A percentile compares a stretch with the other conserved stretches of the same genome.
phyloP scores from a whole-genome alignment of 108 stramenopile species.

The Cyclotella distinguenda region DNA sequence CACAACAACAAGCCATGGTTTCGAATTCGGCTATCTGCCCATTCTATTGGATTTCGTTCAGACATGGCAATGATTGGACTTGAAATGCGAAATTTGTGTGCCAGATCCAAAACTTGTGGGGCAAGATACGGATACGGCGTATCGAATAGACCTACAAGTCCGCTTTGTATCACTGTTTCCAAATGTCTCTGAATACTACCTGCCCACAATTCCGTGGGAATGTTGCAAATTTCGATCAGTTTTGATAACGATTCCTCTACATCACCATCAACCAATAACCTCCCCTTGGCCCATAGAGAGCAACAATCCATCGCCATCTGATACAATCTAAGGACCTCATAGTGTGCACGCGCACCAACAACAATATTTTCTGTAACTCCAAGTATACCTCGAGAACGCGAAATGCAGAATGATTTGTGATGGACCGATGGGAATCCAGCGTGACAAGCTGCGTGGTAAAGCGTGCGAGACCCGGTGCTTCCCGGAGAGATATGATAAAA shows the following conservation, averaged over 20 bases:
- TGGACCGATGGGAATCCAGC: constrained; percentile 44
- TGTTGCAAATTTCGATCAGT: constrained; percentile 10
- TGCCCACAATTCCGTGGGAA: constrained; percentile 24
- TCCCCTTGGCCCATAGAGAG: constrained; percentile 11
- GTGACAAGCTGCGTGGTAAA: constrained; percentile 39
- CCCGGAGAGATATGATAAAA: constrained; percentile 49
- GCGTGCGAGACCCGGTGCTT: constrained; percentile 36
- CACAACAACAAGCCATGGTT: constrained; percentile 41
- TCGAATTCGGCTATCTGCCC: constrained; percentile 33
- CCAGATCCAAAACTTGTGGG: constrained; percentile 25
- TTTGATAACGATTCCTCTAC: not conserved
- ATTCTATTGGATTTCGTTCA: constrained; percentile 28
- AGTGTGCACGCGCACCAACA: constrained; percentile 36
- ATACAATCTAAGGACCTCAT: constrained; percentile 35
- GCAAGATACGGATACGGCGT: constrained; percentile 45
- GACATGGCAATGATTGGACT: constrained; percentile 34
- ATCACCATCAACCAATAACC: not conserved
- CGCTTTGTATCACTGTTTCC: constrained; percentile 17
- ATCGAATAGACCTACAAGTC: constrained; percentile 42
- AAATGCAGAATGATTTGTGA: constrained; percentile 52
- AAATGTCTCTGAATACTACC: constrained; percentile 17
- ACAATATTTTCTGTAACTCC: constrained; percentile 24
- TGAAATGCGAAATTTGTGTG: not conserved
- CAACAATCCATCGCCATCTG: constrained; percentile 32
- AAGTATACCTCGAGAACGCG: constrained; percentile 25